phyloP scores from a whole-genome alignment of 257 asterid species.

The Plectranthus barbatus region DNA sequence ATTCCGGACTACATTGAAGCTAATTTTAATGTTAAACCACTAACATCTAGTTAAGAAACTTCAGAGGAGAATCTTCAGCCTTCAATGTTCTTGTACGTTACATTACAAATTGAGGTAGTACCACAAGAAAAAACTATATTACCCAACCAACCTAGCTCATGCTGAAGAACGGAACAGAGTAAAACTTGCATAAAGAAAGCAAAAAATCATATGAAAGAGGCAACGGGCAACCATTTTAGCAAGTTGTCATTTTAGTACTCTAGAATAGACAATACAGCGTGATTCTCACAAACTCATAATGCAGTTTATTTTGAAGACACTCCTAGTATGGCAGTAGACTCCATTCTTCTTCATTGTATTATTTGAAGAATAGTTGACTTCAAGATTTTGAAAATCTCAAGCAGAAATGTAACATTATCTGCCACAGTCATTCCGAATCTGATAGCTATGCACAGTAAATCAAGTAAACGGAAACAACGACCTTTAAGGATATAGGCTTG shows the following conservation, averaged over 20 bases:
- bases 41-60: neutral
- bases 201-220: neutral
- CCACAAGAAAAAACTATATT: neutral
- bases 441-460: neutral
- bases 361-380: constrained; percentile 18
- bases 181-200: neutral
- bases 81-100: neutral
- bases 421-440: constrained; percentile 3
- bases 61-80: neutral
- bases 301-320: neutral
- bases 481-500: constrained; percentile 91
- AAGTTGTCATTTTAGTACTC: neutral
- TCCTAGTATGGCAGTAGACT: constrained; percentile 11
- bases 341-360: neutral
- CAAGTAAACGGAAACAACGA: constrained; percentile 13
- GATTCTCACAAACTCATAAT: constrained; percentile 2
- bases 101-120: neutral
- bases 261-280: neutral
- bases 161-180: neutral
- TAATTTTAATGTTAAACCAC: neutral
- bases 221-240: neutral
- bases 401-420: neutral
- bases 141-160: neutral
- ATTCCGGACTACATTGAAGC: neutral
- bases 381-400: neutral